Base-by-base conservation (phyloP, 2,329 filamentous ascomycete genomes). In the Calycina herbarum region DNA sequence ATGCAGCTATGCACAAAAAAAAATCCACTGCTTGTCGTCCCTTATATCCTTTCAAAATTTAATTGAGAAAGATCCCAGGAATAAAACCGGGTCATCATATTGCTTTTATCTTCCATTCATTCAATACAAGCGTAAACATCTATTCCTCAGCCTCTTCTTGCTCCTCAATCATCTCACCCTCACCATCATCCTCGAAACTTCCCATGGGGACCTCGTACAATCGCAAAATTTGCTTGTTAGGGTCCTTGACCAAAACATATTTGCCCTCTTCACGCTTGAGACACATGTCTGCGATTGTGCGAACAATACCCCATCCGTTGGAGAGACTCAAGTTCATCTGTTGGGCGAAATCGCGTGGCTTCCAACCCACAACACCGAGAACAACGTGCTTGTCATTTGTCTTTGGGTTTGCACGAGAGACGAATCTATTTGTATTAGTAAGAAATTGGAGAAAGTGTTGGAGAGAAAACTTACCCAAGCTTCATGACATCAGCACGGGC, bases 401-500 rank as follows among this genome's bases (percentile, higher is more conserved):
- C 83, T 95, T 94, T 72, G 95, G 94, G 83, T 94, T 97, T 73
- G 89, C 86, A 75, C 95, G 93, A 63, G 94, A 97, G 69, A 99
- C 93, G 82, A 99, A 99, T 75, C 94, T 94, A 72, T 67, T 70
- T 57, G 51, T 69, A 79, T 77, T 68, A 66, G 56, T n/a, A 51
- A 33, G 24, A 10, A 17, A 57, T 24, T 45, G 8, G 38, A 35
- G 24, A 27, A 4, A 13, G 60, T 48, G 63, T 57, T 29, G 57
- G 17, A 64, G 64, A 57, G 15, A 35, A 63, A 54, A 84, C 89
- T 71, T 83, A 94, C 91, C 93, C 95, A 78, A 99, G 89, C 85
- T 98, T 99, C 93, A 99, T 97, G 72, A 93, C 85, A 78, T 99
- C 95, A n/a, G 95, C 94, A 82, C 94, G 94, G 78, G 94, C 94